Evolutionary conservation across 2,329 filamentous ascomycete genomes (phyloP).

Genomic region (Diaporthe citriasiana): DNA sequence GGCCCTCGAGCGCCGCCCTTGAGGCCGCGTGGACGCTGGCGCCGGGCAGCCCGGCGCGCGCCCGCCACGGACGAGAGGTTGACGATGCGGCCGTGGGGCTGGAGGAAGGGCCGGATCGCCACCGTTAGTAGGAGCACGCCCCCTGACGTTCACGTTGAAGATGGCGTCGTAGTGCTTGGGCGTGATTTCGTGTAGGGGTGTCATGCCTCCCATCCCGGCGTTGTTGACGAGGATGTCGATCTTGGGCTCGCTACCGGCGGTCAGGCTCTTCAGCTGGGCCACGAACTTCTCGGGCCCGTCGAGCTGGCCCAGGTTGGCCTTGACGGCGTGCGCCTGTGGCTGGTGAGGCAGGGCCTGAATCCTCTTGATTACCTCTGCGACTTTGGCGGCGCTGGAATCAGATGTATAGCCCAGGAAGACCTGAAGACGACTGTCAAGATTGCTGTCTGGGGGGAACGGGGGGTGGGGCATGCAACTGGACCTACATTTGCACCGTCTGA

Average conservation of each 20-base stretch:
- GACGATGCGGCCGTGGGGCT: slow-evolving; percentile 64
- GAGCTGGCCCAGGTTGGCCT: slow-evolving; percentile 46
- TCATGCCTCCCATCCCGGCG: slow-evolving; percentile 51
- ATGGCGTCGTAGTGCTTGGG: slow-evolving; percentile 65
- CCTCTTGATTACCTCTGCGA: slow-evolving; percentile 72
- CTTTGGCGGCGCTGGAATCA: slow-evolving; percentile 70
- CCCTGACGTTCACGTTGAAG: slow-evolving; percentile 71
- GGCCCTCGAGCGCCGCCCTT: slow-evolving; percentile 72
- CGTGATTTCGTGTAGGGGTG: slow-evolving; percentile 57
- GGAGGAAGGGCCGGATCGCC: slow-evolving; percentile 65
- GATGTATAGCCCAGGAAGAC: slow-evolving; percentile 74
- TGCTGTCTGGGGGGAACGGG: background rate
- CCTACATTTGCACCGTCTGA: slow-evolving; percentile 47
- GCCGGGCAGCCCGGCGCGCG: slow-evolving; percentile 59
- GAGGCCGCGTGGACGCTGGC: slow-evolving; percentile 67
- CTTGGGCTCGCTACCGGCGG: slow-evolving; percentile 36
- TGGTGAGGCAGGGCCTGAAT: slow-evolving; percentile 64
- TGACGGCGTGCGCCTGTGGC: slow-evolving; percentile 43
- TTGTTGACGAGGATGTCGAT: slow-evolving; percentile 57
- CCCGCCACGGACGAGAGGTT: slow-evolving; percentile 71
- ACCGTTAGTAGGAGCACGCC: slow-evolving; percentile 68
- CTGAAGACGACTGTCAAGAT: slow-evolving; percentile 40
- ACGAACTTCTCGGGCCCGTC: slow-evolving; percentile 45
- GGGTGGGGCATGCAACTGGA: background rate
- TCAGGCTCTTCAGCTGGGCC: slow-evolving; percentile 43